Conservation (phyloP, 2,329 filamentous ascomycete species). For the Fusarium scirpi region DNA sequence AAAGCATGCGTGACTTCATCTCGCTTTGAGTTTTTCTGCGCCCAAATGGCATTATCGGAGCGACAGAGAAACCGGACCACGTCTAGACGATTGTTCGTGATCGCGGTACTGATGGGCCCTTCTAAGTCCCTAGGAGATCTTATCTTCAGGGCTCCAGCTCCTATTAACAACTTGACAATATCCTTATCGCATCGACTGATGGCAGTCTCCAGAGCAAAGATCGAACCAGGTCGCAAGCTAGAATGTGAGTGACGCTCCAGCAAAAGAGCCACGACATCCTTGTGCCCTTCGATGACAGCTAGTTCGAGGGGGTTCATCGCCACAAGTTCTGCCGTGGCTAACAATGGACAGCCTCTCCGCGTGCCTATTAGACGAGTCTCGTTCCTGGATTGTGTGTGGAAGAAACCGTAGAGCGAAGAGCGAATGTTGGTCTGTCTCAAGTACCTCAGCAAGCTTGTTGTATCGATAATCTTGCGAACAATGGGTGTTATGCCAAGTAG, state of each 20-base stretch:
- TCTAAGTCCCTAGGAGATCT: neutral
- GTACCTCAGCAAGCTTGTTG: neutral
- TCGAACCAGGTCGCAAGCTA: neutral
- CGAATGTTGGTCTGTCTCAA: neutral
- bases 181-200: constrained; percentile 1
- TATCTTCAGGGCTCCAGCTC: neutral
- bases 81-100: constrained; percentile 1
- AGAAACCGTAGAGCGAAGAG: neutral
- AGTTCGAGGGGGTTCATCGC: constrained; percentile 14
- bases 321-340: constrained; percentile 1
- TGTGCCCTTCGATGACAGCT: neutral
- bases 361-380: neutral
- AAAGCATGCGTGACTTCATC: constrained; percentile 6
- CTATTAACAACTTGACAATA: neutral
- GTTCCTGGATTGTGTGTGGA: neutral
- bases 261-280: neutral
- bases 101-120: constrained; percentile 11
- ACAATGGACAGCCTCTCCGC: neutral
- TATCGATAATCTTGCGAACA: constrained; percentile 2
- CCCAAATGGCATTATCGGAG: constrained; percentile 1
- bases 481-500: neutral
- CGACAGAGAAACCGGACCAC: constrained; percentile 8
- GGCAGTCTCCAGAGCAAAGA: neutral
- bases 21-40: neutral
- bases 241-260: neutral